Conservation (phyloP, 176 grass and related monocot genomes). For the Phragmites australis region DNA sequence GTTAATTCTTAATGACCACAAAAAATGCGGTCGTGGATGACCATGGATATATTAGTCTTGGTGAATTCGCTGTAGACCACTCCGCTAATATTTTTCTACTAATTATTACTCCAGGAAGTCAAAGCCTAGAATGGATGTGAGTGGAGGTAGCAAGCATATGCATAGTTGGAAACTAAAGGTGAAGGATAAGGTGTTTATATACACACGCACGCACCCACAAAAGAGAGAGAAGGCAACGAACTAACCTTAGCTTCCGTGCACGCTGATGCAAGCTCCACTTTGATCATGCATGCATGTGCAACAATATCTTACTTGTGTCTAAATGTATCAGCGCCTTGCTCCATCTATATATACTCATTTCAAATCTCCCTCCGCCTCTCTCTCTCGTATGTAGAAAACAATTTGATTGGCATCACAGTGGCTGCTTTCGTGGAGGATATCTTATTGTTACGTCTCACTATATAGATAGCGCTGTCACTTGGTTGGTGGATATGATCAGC, state of each 20-base stretch:
- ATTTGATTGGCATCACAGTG: no score
- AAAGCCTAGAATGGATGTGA: no score
- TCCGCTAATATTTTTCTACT: no score
- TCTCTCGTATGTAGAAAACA: no score
- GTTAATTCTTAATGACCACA: no score
- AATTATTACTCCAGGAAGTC: no score
- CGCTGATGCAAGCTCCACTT: conserved; percentile 28
- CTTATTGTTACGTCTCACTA: not conserved
- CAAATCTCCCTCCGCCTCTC: no score
- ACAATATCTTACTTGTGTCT: not conserved
- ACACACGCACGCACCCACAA: not conserved
- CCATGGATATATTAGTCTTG: no score
- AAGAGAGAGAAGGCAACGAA: not conserved
- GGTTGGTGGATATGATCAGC: not conserved
- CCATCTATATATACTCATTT: no score
- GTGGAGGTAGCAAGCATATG: not conserved
- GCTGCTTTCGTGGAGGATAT: not conserved
- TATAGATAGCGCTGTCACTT: not conserved
- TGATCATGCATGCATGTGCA: not conserved
- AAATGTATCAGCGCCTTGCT: not conserved
- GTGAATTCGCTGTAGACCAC: no score
- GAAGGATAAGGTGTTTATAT: no score
- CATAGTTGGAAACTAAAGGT: not conserved
- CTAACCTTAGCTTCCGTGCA: not conserved
- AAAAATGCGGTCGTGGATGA: no score